A percentile compares a stretch with the other conserved stretches of the same genome.
phyloP scores from a whole-genome alignment of 805 yeast species.

The Ogataea trehalophila region DNA sequence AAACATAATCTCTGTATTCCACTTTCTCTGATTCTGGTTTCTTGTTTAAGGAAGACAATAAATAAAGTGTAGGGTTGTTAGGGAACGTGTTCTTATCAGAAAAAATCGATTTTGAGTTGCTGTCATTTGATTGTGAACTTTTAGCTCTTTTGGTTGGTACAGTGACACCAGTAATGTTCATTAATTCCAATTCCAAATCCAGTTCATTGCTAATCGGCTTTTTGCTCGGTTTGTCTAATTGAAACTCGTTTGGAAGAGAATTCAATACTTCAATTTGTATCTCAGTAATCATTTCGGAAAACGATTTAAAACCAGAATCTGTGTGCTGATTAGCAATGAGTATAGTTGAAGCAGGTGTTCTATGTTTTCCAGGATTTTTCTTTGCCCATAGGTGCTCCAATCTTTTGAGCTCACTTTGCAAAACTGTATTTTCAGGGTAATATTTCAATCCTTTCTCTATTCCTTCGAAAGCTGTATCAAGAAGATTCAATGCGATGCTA shows the following conservation, averaged over 20 bases:
- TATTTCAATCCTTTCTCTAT: constrained; percentile 27
- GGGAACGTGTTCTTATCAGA: constrained; percentile 9
- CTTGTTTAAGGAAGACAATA: constrained; percentile 35
- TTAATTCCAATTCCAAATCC: not conserved
- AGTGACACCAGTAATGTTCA: not conserved
- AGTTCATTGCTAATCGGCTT: not conserved
- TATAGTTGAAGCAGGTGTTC: too few species aligned
- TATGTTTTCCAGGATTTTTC: too few species aligned
- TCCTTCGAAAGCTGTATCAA: constrained; percentile 24
- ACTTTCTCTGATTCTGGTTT: constrained; percentile 26
- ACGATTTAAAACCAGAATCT: too few species aligned
- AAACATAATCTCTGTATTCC: constrained; percentile 34
- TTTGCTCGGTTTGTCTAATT: not conserved
- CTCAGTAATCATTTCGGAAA: not conserved
- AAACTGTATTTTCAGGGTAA: not conserved
- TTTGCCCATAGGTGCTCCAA: not conserved
- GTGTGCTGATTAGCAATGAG: too few species aligned
- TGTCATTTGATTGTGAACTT: too few species aligned
- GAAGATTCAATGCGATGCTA: constrained; percentile 27
- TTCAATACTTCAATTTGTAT: constrained; percentile 16
- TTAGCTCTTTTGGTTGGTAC: not conserved
- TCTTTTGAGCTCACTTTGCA: not conserved
- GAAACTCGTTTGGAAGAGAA: constrained; percentile 15
- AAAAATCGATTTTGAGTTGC: not conserved
- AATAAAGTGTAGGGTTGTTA: constrained; percentile 42